Evolutionary conservation across 1,284 basidiomycete species (phyloP), one percentile per base, ranked within the genome.

Genomic region (Exobasidium cylindrosporum): DNA sequence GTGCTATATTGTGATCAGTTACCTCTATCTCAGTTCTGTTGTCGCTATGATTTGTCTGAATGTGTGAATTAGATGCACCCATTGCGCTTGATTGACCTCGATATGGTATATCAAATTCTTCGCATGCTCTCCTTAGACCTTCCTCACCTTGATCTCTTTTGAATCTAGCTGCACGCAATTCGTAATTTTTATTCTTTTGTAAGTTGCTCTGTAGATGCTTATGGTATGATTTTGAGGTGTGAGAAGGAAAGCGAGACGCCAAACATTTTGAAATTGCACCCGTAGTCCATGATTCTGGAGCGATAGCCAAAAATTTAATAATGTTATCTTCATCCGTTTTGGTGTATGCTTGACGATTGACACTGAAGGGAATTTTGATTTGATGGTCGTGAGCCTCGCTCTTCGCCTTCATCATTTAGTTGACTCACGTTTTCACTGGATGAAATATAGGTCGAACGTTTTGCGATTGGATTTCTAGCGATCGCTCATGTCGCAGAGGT

Each of bases 141-240:
- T n/a, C n/a, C n/a, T n/a, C n/a, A n/a, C n/a, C n/a, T n/a, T n/a
- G n/a, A n/a, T n/a, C 26, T 50, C 47, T 50, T 28, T 50, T 24
- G n/a, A n/a, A n/a, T n/a, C n/a, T n/a, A n/a, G n/a, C n/a, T n/a
- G n/a, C 47, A 14, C 26, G 47, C n/a, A 24, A 14, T 14, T 28
- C 47, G 47, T 50, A 50, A 50, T 50, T 21, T 28, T 50, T 50
- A 26, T 50, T 50, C 14, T 24, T 50, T 14, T 50, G 14, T 13
- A 50, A 28, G 13, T 50, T 50, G 21, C 26, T 24, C 26, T 24
- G 4, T 24, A 50, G 14, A 50, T 50, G 47, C 4, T 14, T 21
- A 14, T 23, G 21, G 13, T 50, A 50, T 24, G 47, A 50, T 13
- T 14, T 28, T 28, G 21, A 23, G 3, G 21, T 50, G 26, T 28